A percentile compares a stretch with the other conserved stretches of the same genome.
These are phyloP conservation scores for Draba incana DNA, from an alignment of 345 rosid genomes.

Conservation along the genomic window DNA sequence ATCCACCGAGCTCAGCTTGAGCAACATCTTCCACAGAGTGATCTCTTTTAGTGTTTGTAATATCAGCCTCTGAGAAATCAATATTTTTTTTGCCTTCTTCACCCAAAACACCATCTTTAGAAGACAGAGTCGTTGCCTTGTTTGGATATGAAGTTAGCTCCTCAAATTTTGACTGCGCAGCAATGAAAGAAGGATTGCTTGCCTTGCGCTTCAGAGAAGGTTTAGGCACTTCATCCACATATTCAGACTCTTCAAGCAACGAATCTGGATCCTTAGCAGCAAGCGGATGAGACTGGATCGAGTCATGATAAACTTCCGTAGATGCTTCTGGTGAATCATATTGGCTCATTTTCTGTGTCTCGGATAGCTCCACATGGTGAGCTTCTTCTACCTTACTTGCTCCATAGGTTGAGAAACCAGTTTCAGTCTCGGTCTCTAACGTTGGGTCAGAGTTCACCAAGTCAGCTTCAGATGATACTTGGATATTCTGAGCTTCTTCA, in stretches of 20 bases:
- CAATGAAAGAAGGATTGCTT: constrained; percentile 69
- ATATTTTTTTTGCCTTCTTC: constrained; percentile 49
- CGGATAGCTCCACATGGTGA: constrained; percentile 44
- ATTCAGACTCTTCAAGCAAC: constrained; percentile 46
- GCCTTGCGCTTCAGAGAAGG: constrained; percentile 65
- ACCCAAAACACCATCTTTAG: constrained; percentile 47
- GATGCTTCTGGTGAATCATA: constrained; percentile 49
- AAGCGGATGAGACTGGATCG: constrained; percentile 43
- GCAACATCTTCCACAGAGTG: constrained; percentile 44
- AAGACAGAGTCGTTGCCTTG: constrained; percentile 43
- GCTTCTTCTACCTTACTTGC: constrained; percentile 36
- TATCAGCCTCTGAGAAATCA: constrained; percentile 41
- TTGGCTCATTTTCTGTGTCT: constrained; percentile 40
- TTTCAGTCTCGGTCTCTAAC: constrained; percentile 45
- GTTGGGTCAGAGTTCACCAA: constrained; percentile 40
- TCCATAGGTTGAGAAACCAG: constrained; percentile 46
- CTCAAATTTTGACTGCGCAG: constrained; percentile 78
- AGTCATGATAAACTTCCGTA: constrained; percentile 40
- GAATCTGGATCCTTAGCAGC: constrained; percentile 39
- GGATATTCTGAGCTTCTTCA: constrained; percentile 43
- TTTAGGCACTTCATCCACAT: constrained; percentile 57
- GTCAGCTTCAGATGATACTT: constrained; percentile 44
- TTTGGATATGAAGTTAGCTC: constrained; percentile 57
- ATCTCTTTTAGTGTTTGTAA: constrained; percentile 38
- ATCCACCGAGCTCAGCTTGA: constrained; percentile 54